A percentile compares a stretch with the other conserved stretches of the same genome.
These are phyloP conservation scores for Paxillus involutus DNA, from an alignment of 768 basidiomycete genomes.

Conservation along the genomic window DNA sequence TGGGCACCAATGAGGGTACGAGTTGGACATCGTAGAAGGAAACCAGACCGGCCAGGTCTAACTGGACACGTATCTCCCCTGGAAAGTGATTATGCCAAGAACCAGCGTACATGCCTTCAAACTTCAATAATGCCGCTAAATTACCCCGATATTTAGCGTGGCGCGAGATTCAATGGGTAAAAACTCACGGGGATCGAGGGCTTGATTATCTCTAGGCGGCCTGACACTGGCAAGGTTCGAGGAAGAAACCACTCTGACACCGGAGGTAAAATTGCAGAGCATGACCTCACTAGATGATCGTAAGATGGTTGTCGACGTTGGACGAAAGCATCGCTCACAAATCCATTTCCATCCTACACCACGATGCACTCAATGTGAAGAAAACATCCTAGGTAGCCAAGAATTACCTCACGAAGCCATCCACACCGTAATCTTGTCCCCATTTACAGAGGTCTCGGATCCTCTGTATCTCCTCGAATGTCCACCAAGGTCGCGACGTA, in stretches of 20 bases:
- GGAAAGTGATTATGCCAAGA: constrained; percentile 36
- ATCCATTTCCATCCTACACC: constrained; percentile 47
- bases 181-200: background rate
- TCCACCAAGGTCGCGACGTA: constrained; percentile 16
- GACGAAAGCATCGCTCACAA: constrained; percentile 35
- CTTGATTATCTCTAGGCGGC: background rate
- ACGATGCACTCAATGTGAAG: background rate
- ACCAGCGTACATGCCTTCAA: constrained; percentile 16
- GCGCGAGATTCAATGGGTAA: background rate
- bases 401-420: constrained; percentile 32
- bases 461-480: constrained; percentile 21
- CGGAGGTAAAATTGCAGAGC: constrained; percentile 45
- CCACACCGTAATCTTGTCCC: constrained; percentile 30
- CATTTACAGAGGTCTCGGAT: constrained; percentile 31
- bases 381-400: background rate
- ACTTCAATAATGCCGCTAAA: background rate
- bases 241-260: constrained; percentile 40
- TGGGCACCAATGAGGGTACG: constrained; percentile 27
- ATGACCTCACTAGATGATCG: constrained; percentile 40
- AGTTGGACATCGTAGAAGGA: constrained; percentile 38
- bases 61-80: constrained; percentile 33
- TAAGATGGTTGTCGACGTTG: background rate
- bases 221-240: constrained; percentile 24
- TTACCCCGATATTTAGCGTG: background rate
- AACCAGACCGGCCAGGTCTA: constrained; percentile 34